A percentile compares a stretch with the other conserved stretches of the same genome.
Conservation (phyloP, 257 asterid species). For the Fraxinus quadrangulata region DNA sequence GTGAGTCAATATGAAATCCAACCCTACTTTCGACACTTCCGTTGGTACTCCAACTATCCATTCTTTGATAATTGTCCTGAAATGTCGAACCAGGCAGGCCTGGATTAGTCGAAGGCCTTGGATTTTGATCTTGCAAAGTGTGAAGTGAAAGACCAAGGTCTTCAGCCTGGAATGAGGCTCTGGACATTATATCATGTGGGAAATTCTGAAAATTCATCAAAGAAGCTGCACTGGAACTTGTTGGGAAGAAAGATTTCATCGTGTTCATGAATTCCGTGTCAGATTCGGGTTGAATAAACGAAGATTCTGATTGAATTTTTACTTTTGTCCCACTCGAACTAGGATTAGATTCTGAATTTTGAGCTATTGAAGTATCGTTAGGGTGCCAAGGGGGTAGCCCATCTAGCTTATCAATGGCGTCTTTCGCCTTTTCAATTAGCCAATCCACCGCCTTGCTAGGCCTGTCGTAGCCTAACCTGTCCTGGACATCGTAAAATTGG, state of each 20-base stretch:
- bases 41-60: slow-evolving; percentile 32
- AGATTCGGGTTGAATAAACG: not conserved
- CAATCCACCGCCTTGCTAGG: slow-evolving; percentile 45
- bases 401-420: slow-evolving; percentile 33
- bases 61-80: slow-evolving; percentile 33
- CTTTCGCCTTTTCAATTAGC: slow-evolving; percentile 37
- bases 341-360: slow-evolving; percentile 7
- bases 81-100: slow-evolving; percentile 30
- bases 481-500: slow-evolving; percentile 41
- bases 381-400: slow-evolving; percentile 6
- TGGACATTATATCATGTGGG: slow-evolving; percentile 19
- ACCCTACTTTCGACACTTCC: slow-evolving; percentile 20
- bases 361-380: not conserved
- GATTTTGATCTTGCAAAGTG: slow-evolving; percentile 28
- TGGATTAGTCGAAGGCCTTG: slow-evolving; percentile 15
- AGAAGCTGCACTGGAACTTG: slow-evolving; percentile 24
- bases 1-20: slow-evolving; percentile 34
- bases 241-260: slow-evolving; percentile 35
- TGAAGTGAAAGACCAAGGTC: slow-evolving; percentile 61
- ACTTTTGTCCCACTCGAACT: slow-evolving; percentile 10
- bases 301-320: not conserved
- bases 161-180: slow-evolving; percentile 25
- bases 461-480: slow-evolving; percentile 39
- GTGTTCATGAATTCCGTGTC: slow-evolving; percentile 27
- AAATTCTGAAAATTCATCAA: slow-evolving; percentile 28